A percentile compares a stretch with the other conserved stretches of the same genome.
Evolutionary conservation across 257 asterid genomes (phyloP).

Genomic region (Ilex aquifolium): DNA sequence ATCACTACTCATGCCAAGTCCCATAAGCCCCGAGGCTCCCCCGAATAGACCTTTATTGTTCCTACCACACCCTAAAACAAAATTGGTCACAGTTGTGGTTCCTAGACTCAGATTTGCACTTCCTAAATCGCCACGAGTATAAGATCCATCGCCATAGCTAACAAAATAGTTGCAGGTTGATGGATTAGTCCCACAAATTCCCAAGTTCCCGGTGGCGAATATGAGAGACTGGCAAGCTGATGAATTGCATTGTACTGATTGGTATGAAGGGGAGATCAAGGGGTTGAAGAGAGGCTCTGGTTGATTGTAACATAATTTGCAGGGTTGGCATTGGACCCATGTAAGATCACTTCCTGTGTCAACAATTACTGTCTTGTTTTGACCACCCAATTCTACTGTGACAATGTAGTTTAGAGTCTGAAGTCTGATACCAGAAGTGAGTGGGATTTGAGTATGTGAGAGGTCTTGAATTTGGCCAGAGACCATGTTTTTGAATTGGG

Average conservation of each 20-base stretch:
- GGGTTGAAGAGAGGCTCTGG: constrained; percentile 82
- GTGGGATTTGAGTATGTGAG: constrained; percentile 43
- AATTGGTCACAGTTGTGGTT: constrained; percentile 26
- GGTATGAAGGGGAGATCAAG: constrained; percentile 44
- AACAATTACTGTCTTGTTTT: constrained; percentile 60
- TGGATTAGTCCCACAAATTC: constrained; percentile 37
- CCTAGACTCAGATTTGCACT: constrained; percentile 51
- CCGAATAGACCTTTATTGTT: constrained; percentile 80
- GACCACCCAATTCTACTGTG: constrained; percentile 47
- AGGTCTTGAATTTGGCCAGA: constrained; percentile 25
- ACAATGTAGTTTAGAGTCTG: constrained; percentile 85
- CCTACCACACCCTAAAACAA: constrained; percentile 72
- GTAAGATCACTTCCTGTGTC: constrained; percentile 89
- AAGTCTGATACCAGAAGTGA: constrained; percentile 52
- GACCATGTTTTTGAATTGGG: constrained; percentile 28
- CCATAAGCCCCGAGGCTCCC: constrained; percentile 75
- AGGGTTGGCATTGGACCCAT: constrained; percentile 94
- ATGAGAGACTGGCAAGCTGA: constrained; percentile 51
- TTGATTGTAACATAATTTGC: constrained; percentile 61
- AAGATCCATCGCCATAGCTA: constrained; percentile 84
- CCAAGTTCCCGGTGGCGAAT: constrained; percentile 50
- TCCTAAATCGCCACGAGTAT: constrained; percentile 66
- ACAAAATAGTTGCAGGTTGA: constrained; percentile 50
- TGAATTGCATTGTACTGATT: constrained; percentile 52
- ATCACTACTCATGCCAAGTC: constrained; percentile 64